Conservation (phyloP, 2,329 filamentous ascomycete species). For the Thelonectria discophora region DNA sequence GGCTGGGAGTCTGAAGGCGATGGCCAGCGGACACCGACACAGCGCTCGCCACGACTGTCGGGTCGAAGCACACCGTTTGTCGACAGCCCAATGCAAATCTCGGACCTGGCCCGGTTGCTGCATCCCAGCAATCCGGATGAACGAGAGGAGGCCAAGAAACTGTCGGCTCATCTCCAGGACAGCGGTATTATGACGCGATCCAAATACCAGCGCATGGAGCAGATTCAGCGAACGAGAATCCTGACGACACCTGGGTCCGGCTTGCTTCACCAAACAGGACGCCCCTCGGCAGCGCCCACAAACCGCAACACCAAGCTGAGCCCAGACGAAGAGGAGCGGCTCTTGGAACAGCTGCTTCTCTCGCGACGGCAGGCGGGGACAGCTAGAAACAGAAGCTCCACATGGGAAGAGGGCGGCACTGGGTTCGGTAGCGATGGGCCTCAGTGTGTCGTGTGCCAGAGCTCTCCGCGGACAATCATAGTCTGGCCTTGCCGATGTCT, state of each 20-base stretch:
- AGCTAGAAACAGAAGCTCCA: constrained; percentile 35
- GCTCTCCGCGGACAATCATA: constrained; percentile 84
- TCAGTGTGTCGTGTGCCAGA: constrained; percentile 93
- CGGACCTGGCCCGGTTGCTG: constrained; percentile 80
- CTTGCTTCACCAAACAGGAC: constrained; percentile 28
- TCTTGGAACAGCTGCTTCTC: constrained; percentile 69
- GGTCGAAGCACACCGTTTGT: constrained; percentile 66
- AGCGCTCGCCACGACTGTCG: constrained; percentile 58
- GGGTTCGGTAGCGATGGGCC: constrained; percentile 77
- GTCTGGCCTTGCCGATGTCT: constrained; percentile 97
- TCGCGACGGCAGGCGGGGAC: constrained; percentile 53
- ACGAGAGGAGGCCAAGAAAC: constrained; percentile 79
- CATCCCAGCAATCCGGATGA: constrained; percentile 82
- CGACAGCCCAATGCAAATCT: constrained; percentile 71
- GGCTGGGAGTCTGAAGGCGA: constrained; percentile 59
- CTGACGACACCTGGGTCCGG: constrained; percentile 47
- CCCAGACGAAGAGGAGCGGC: constrained; percentile 66
- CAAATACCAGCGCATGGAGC: constrained; percentile 73
- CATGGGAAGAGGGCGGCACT: constrained; percentile 76
- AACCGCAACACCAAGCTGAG: constrained; percentile 54
- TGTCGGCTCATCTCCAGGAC: constrained; percentile 81
- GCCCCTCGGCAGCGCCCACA: constrained; percentile 16
- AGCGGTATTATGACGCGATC: constrained; percentile 82
- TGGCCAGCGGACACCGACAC: constrained; percentile 77
- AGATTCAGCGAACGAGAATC: constrained; percentile 75